Base-by-base conservation (phyloP, 2,329 filamentous ascomycete species). In the Neonectria faginata region DNA sequence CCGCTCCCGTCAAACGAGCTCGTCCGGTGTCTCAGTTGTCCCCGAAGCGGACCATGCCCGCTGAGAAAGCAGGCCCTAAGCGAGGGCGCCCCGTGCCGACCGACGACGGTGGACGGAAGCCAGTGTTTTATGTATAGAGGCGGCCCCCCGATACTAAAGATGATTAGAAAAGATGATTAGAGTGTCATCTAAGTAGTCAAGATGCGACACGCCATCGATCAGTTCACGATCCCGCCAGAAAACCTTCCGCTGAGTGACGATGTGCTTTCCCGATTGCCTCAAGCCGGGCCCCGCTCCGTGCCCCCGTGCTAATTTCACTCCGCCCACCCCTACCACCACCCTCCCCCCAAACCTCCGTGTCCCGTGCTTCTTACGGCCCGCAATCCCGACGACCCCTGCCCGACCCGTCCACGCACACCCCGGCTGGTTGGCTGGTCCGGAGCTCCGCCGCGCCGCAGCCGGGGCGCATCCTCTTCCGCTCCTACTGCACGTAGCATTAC, bases 271-370 rank as follows among this genome's bases (percentile, higher is more conserved):
- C 31, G 31, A 60, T 62, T 57, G 56, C 53, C 41, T 52, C 48
- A 53, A 57, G 31, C 33, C 29, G 27, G 48, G 20, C 52, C 55
- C 57, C 36, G 61, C 55, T 60, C 60, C 55, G 41, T 50, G 27
- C 60, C 48, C 48, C 70, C 69, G 66, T 68, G 65, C 68, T 51
- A 72, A 72, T 73, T 57, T 73, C 70, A 61, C 64, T 67, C 66
- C 56, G 42, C 57, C n/a, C 39, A 42, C 39, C 39, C 48, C 31
- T 29, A 33, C 45, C 25, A 16, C 25, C 45, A 51, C 27, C 47
- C 47, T 51, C 29, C 25, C 25, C 25, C 36, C 36, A 52, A 39
- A 51, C 25, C 41, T 57, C 50, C 42, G 25, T 53, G 59, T 66
- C 55, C 52, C 25, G 25, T 25, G 5, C 25, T 25, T 25, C 25